phyloP scores from a whole-genome alignment of 257 asterid genomes.

The Petrea volubilis region DNA sequence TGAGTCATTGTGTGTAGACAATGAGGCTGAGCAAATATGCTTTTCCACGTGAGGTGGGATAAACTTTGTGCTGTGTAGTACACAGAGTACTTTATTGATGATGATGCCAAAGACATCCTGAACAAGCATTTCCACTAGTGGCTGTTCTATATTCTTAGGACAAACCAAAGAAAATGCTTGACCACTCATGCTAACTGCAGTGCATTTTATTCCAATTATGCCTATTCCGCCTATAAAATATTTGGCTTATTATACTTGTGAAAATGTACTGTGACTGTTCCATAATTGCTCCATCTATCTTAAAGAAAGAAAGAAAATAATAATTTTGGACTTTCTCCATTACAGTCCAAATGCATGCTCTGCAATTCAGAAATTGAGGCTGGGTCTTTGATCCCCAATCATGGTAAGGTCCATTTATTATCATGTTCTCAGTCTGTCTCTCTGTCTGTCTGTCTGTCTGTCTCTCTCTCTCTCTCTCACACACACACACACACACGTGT shows the following conservation, averaged over 20 bases:
- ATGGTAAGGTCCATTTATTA: conserved; percentile 46
- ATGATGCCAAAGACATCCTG: not conserved
- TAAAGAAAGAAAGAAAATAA: conserved; percentile 21
- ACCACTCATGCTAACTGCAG: not conserved
- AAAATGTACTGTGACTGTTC: not conserved
- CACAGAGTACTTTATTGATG: not conserved
- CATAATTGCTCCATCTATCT: conserved; percentile 2
- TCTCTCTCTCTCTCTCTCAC: not conserved
- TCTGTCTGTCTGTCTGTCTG: conserved; percentile 2
- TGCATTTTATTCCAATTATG: too few species aligned
- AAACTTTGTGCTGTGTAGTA: not conserved
- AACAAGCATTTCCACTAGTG: not conserved
- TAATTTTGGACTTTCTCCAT: conserved; percentile 25
- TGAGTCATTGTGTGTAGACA: not conserved
- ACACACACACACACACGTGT: conserved; percentile 11
- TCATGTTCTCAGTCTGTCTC: not conserved
- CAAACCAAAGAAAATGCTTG: not conserved
- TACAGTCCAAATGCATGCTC: conserved; percentile 83
- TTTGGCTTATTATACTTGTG: not conserved
- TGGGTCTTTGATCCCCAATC: conserved; percentile 82
- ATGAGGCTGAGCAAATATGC: not conserved
- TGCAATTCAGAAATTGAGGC: conserved; percentile 78
- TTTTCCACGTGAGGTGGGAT: not conserved
- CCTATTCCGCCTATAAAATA: too few species aligned
- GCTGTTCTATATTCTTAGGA: not conserved